Evolutionary conservation across 192 early-diverging fungal species (phyloP).

Genomic region (Backusella westeae): DNA sequence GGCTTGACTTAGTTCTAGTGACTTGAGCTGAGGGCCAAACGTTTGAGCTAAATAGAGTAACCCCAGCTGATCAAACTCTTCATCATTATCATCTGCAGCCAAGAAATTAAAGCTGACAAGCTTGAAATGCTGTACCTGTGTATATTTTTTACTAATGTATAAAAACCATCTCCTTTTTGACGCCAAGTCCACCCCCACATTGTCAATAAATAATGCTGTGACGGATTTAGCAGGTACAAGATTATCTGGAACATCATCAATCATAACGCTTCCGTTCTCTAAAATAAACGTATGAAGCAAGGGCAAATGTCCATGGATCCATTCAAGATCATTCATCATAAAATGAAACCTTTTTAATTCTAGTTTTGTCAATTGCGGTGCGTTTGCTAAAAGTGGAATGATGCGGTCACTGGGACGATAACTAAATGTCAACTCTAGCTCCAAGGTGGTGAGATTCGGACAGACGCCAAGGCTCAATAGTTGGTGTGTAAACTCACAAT

Average conservation of each 20-base stretch:
- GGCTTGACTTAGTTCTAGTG: background rate
- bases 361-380: background rate
- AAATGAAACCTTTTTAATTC: background rate
- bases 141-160: background rate
- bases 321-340: background rate
- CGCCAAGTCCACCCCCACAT: background rate
- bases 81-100: background rate
- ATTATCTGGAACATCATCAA: background rate
- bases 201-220: background rate
- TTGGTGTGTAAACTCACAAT: background rate
- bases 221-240: background rate
- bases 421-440: background rate
- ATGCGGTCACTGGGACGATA: background rate
- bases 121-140: background rate
- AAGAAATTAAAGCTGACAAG: background rate
- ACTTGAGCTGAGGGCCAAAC: background rate
- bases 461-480: background rate
- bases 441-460: background rate
- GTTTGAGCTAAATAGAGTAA: background rate
- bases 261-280: background rate
- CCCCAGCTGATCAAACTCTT: background rate
- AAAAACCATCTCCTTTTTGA: background rate
- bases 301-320: background rate
- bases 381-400: background rate
- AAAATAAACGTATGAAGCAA: background rate